Percentiles rank a stretch among this genome's conserved stretches.
Evolutionary conservation across 148 eudicot species (phyloP).

Genomic region (Dysphania ambrosioides): DNA sequence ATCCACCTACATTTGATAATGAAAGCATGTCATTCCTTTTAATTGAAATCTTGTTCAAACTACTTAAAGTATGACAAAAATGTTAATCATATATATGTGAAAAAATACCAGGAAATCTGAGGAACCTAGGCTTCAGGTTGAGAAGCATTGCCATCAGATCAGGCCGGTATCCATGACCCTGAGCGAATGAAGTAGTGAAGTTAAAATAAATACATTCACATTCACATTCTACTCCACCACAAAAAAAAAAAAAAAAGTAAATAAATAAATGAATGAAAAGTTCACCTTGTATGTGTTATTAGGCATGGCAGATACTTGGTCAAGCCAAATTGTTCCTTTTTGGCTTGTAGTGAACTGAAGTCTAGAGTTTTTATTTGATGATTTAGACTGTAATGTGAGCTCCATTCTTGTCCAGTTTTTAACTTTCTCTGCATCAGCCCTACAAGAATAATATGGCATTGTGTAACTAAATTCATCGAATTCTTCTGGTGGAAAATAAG

Average conservation of each 20-base stretch:
- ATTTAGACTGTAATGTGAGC: conserved; percentile 45
- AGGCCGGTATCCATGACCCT: conserved; percentile 87
- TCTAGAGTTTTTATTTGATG: conserved; percentile 47
- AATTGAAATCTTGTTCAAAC: background rate
- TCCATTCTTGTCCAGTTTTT: conserved; percentile 61
- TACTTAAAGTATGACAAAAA: background rate
- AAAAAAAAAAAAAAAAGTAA: background rate
- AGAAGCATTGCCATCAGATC: conserved; percentile 73
- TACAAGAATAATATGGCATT: conserved; percentile 1
- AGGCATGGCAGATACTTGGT: conserved; percentile 90
- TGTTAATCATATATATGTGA: background rate
- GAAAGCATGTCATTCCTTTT: no score
- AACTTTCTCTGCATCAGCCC: conserved; percentile 39
- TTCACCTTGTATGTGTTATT: conserved; percentile 61
- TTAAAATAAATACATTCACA: background rate
- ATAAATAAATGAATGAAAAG: no score
- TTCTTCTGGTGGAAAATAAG: no score
- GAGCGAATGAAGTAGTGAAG: background rate
- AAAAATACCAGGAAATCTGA: conserved; percentile 82
- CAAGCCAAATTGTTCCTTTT: conserved; percentile 72
- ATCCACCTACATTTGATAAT: conserved; percentile 49
- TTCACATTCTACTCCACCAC: background rate
- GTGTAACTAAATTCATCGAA: no score
- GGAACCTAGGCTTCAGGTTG: conserved; percentile 66
- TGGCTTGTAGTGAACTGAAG: conserved; percentile 62